These are phyloP conservation scores for Paramecium octaurelia DNA, from an alignment of 73 alveolate species.

Conservation along the genomic window DNA sequence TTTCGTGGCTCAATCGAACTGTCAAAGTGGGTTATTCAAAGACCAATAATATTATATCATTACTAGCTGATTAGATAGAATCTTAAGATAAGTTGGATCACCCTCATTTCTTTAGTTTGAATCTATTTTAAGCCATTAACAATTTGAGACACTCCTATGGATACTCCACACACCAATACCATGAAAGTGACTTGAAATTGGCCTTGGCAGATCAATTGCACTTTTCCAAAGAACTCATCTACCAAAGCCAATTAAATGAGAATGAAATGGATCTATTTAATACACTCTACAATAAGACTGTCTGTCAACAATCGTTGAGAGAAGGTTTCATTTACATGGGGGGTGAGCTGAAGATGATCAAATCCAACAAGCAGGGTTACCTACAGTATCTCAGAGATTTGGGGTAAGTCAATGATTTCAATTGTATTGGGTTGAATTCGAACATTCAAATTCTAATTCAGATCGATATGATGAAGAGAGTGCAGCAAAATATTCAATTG, in stretches of 20 bases:
- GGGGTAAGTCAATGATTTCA: background rate
- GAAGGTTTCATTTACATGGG: conserved; percentile 21
- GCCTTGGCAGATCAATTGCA: background rate
- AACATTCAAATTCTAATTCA: background rate
- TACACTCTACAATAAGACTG: background rate
- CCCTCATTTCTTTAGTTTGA: background rate
- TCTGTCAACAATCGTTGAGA: background rate
- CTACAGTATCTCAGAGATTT: background rate
- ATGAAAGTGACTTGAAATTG: background rate
- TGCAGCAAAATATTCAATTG: background rate
- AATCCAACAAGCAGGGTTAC: background rate
- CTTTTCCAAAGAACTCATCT: background rate
- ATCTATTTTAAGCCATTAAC: background rate
- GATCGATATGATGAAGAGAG: background rate
- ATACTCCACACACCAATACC: background rate
- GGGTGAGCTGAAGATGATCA: conserved; percentile 14
- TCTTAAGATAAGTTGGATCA: background rate
- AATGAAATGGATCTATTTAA: background rate
- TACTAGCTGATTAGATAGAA: background rate
- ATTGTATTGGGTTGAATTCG: background rate
- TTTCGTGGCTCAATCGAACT: background rate
- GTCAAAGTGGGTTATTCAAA: background rate
- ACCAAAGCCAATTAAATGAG: background rate
- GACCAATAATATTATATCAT: background rate
- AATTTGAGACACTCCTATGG: background rate